Evolutionary conservation across 2,329 filamentous ascomycete species (phyloP).

Genomic region (Teratosphaeria nubilosa): DNA sequence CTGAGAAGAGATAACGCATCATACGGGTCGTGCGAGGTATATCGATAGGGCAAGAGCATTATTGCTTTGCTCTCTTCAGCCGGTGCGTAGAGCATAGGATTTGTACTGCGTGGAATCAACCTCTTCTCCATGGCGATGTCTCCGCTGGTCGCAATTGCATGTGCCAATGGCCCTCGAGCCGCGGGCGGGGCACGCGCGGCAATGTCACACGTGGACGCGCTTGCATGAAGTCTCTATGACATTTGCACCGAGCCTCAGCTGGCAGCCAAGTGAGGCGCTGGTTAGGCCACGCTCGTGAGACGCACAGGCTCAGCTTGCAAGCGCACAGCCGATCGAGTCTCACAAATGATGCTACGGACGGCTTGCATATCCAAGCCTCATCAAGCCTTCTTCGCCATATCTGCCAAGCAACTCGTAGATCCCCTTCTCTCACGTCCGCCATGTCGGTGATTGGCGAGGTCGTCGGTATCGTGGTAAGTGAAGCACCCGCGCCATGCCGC

Average conservation of each 20-base stretch:
- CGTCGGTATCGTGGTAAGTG: constrained; percentile 6
- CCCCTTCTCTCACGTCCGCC: background rate
- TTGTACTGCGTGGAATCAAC: too few relatives aligned
- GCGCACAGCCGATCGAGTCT: background rate
- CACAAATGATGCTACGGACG: background rate
- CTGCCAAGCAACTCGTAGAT: background rate
- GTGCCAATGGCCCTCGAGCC: background rate
- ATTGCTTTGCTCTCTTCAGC: background rate
- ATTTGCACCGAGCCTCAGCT: background rate
- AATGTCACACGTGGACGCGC: background rate
- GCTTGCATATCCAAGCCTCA: background rate
- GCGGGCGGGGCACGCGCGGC: too few relatives aligned
- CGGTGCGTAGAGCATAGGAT: too few relatives aligned
- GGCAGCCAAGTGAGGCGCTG: background rate
- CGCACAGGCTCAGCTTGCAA: background rate
- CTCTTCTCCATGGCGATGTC: background rate
- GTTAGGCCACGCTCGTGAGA: background rate
- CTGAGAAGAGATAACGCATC: background rate
- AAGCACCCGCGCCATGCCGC: too few relatives aligned
- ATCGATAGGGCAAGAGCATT: background rate
- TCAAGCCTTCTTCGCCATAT: background rate
- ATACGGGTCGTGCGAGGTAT: background rate
- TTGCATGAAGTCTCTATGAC: background rate
- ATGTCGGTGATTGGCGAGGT: constrained; percentile 4
- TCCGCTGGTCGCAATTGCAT: background rate